Evolutionary conservation across 177 flowering plant genomes (phyloP).

Genomic region (Vitis hybrid): DNA sequence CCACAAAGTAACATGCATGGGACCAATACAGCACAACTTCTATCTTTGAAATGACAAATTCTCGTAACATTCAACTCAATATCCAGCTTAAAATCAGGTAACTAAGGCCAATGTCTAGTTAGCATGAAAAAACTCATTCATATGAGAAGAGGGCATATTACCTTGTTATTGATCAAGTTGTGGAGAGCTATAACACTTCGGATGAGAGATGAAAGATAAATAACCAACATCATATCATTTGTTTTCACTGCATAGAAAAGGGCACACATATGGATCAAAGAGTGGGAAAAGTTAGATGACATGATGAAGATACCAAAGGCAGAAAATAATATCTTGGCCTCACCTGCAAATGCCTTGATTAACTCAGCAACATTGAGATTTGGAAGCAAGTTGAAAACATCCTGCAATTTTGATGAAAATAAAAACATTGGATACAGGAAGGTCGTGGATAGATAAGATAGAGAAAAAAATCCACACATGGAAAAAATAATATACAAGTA

Average conservation of each 20-base stretch:
- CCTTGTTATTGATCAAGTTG: slow-evolving; percentile 97
- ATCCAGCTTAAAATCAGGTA: no score
- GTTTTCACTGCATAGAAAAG: slow-evolving; percentile 70
- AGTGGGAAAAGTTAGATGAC: neutral
- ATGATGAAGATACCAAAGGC: neutral
- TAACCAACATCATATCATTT: slow-evolving; percentile 97
- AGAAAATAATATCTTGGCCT: neutral
- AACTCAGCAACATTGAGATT: slow-evolving; percentile 87
- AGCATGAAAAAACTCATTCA: no score
- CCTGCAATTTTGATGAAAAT: slow-evolving; percentile 43
- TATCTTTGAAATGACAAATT: no score
- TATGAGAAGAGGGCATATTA: slow-evolving; percentile 15
- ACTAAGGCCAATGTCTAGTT: no score
- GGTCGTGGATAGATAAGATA: no score
- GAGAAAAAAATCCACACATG: no score
- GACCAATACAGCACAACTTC: no score
- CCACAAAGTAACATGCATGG: no score
- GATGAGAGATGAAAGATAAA: slow-evolving; percentile 92
- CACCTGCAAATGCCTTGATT: slow-evolving; percentile 94
- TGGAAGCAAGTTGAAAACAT: slow-evolving; percentile 96
- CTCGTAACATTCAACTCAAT: no score
- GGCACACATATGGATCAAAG: neutral
- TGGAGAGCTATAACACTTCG: slow-evolving; percentile 95
- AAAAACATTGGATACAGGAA: neutral
- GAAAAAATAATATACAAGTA: no score